Percentiles rank a stretch among this genome's conserved stretches.
These are phyloP conservation scores for Hawksworthiomyces lignivorus DNA, from an alignment of 2,329 filamentous ascomycete species.

Conservation along the genomic window DNA sequence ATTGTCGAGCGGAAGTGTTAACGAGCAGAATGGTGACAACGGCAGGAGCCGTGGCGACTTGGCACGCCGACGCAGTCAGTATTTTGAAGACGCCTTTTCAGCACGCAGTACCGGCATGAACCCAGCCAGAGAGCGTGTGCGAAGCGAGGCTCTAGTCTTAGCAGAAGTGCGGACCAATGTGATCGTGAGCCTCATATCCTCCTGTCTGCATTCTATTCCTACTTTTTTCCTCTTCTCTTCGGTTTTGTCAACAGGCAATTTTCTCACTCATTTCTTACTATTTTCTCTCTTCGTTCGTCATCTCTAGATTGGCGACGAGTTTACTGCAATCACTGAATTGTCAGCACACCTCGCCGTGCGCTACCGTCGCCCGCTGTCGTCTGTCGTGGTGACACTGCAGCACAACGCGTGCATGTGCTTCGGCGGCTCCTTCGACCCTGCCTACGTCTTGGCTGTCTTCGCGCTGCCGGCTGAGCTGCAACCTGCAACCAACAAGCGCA, in stretches of 20 bases:
- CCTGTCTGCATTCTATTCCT: too few species aligned
- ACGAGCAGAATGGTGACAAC: neutral
- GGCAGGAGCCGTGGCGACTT: neutral
- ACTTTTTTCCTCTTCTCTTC: too few species aligned
- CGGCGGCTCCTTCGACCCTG: constrained; percentile 66
- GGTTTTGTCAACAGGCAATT: too few species aligned
- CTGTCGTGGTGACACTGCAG: constrained; percentile 67
- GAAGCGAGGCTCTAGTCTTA: constrained; percentile 50
- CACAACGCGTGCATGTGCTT: constrained; percentile 70
- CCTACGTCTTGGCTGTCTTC: constrained; percentile 69
- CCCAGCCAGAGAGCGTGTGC: constrained; percentile 37
- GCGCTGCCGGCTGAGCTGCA: constrained; percentile 62
- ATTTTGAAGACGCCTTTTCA: constrained; percentile 39
- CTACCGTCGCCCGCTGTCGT: constrained; percentile 66
- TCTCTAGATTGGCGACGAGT: constrained; percentile 63
- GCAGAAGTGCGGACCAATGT: constrained; percentile 59
- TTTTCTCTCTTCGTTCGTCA: neutral
- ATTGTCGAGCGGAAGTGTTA: neutral
- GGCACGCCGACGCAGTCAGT: constrained; percentile 29
- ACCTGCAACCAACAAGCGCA: constrained; percentile 71
- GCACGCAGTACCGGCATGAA: constrained; percentile 22
- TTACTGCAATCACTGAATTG: constrained; percentile 65
- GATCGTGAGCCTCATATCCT: too few species aligned
- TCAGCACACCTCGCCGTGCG: constrained; percentile 65
- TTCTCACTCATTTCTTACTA: neutral